Conservation (phyloP, 106 monocot species). For the Dactylorhiza incarnata region DNA sequence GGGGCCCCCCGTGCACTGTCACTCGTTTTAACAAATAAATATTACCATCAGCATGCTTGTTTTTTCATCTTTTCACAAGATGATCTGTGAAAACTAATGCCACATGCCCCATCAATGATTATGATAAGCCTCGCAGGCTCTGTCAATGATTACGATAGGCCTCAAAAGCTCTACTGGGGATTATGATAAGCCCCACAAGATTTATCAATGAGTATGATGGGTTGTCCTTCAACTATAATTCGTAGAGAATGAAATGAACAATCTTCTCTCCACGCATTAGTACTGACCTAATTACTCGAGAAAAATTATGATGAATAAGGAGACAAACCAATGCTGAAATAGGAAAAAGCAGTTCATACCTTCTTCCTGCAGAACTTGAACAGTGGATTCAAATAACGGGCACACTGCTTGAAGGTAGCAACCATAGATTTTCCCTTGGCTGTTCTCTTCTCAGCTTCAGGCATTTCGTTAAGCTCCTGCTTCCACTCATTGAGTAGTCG, state of each 20-base stretch:
- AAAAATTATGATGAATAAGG: background rate
- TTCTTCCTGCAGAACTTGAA: conserved; percentile 98
- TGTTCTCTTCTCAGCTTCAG: conserved; percentile 68
- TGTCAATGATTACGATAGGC: too few species aligned
- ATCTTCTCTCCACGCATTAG: background rate
- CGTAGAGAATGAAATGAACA: background rate
- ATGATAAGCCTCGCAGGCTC: too few species aligned
- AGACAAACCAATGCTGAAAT: background rate
- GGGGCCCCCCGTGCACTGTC: too few species aligned
- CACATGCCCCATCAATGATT: too few species aligned
- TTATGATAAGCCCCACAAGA: too few species aligned
- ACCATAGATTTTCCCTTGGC: conserved; percentile 87
- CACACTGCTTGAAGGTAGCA: conserved; percentile 94
- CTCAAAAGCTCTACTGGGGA: too few species aligned
- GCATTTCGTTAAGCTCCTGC: conserved; percentile 78
- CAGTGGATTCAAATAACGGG: conserved; percentile 76
- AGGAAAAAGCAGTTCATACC: conserved; percentile 24
- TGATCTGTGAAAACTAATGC: too few species aligned
- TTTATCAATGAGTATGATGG: too few species aligned
- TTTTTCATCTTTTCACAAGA: too few species aligned
- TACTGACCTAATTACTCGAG: background rate
- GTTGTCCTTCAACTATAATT: too few species aligned
- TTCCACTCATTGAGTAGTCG: conserved; percentile 87
- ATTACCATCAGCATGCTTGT: too few species aligned
- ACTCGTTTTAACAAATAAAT: too few species aligned